phyloP scores from a whole-genome alignment of 176 grass and related monocot genomes.

The Aechmea fasciata region DNA sequence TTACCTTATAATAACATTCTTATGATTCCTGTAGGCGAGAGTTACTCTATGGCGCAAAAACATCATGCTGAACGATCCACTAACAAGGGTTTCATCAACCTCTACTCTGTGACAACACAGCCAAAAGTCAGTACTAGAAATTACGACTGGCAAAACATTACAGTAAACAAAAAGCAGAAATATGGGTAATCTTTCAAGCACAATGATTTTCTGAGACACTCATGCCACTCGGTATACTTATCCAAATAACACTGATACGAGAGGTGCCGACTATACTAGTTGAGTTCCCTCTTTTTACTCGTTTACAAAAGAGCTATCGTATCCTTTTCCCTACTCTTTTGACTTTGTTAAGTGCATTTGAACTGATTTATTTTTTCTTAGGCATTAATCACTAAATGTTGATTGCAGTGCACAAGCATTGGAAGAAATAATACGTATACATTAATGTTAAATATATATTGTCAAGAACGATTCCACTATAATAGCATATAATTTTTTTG shows the following conservation, averaged over 20 bases:
- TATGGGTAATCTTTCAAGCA: neutral
- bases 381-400: too few relatives aligned
- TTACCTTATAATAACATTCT: constrained; percentile 91
- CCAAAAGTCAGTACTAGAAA: constrained; percentile 9
- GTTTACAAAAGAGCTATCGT: too few relatives aligned
- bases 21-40: constrained; percentile 80
- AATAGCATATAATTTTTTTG: too few relatives aligned
- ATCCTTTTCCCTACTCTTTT: too few relatives aligned
- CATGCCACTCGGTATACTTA: neutral
- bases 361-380: too few relatives aligned
- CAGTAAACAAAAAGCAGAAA: neutral
- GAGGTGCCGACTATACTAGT: neutral
- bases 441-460: too few relatives aligned
- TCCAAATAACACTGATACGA: neutral
- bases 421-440: too few relatives aligned
- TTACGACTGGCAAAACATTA: neutral
- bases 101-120: constrained; percentile 56
- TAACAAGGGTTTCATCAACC: constrained; percentile 79
- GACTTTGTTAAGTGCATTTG: too few relatives aligned
- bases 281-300: too few relatives aligned
- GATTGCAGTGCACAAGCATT: too few relatives aligned
- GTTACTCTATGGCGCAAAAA: constrained; percentile 91
- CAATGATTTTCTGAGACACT: neutral
- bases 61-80: constrained; percentile 87
- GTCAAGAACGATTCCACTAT: too few relatives aligned